Base-by-base conservation (phyloP, 164 flowering plant genomes). In the Sextonia rubra region DNA sequence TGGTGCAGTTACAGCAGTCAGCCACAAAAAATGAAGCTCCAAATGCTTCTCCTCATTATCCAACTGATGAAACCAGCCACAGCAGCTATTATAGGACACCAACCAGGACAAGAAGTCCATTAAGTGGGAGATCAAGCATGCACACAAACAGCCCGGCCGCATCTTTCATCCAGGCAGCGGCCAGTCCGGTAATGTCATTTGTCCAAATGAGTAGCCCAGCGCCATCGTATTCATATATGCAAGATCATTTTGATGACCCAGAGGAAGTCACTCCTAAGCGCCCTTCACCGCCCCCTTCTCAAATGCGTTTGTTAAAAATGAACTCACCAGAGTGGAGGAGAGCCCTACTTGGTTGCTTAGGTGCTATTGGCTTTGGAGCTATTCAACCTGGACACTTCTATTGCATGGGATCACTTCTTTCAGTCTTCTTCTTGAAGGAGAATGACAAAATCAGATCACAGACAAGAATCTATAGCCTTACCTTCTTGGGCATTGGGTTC, bases 241-340 rank as follows among this genome's bases (percentile, higher is more conserved):
- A 5, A 37, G 44, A 37, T 9, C 44, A 37, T 37, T 37, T 7
- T 8, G 44, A 37, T 7, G 44, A 37, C 44, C 11, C 44, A 37
- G 44, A 3, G 8, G 44, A 37, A 37, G 44, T 37, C 44, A 37
- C 1, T 37, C 44, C 44, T 37, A 37, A 37, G 44, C 3, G 8
- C 47, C 8, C 78, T 1, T 82, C 82, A 0, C 84, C 81, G 1
- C 14, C 22, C 0, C 93, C 95, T 7, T 91, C 97, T 1, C 89
- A 89, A 48, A 56, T 82, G 69, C 84, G 96, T 68, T 29, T 94
- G 37, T 49, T 90, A 12, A 82, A 87, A 3, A 15, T 91, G 80
- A 93, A 88, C 44, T 2, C 75, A 17, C 92, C 94, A 0, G 98
- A 93, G 75, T 93, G 97, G 98, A 88, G 76, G 78, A 86, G 87